Evolutionary conservation across 768 basidiomycete species (phyloP).

Genomic region (Mycena vulgaris): DNA sequence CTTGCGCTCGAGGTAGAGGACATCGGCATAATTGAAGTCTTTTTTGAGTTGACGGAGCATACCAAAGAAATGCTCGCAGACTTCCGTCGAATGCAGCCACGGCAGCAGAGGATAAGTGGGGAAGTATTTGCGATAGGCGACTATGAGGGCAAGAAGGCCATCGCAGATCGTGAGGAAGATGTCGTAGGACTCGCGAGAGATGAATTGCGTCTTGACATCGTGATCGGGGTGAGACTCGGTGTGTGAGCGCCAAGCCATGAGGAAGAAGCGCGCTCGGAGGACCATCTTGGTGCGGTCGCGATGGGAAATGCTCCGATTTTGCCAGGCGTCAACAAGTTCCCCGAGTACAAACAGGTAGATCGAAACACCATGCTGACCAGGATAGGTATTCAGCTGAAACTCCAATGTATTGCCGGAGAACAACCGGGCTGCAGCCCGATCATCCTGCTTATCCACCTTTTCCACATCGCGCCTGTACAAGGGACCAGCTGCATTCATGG

Average conservation of each 20-base stretch:
- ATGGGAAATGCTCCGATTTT: constrained; percentile 45
- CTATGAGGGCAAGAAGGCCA: constrained; percentile 39
- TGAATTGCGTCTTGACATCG: constrained; percentile 38
- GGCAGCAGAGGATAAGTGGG: constrained; percentile 43
- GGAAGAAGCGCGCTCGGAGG: constrained; percentile 41
- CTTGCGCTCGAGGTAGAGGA: neutral
- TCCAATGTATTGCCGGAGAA: constrained; percentile 49
- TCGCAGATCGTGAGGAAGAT: constrained; percentile 43
- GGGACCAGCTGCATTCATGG: constrained; percentile 31
- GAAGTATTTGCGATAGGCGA: constrained; percentile 37
- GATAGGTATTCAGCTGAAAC: constrained; percentile 32
- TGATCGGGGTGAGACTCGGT: constrained; percentile 41
- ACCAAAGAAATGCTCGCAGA: neutral
- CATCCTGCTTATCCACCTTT: constrained; percentile 54
- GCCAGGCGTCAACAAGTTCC: constrained; percentile 46
- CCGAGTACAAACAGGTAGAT: constrained; percentile 51
- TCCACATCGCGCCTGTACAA: constrained; percentile 50
- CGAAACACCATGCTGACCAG: constrained; percentile 24
- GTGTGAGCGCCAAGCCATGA: constrained; percentile 42
- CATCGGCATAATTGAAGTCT: neutral
- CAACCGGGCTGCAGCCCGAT: constrained; percentile 51
- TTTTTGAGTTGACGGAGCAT: neutral
- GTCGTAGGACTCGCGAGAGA: constrained; percentile 42
- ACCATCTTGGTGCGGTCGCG: constrained; percentile 41
- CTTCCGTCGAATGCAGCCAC: constrained; percentile 51